Percentiles rank a stretch among this genome's conserved stretches.
Evolutionary conservation across 257 asterid species (phyloP).

Genomic region (Capsicum rhomboideum): DNA sequence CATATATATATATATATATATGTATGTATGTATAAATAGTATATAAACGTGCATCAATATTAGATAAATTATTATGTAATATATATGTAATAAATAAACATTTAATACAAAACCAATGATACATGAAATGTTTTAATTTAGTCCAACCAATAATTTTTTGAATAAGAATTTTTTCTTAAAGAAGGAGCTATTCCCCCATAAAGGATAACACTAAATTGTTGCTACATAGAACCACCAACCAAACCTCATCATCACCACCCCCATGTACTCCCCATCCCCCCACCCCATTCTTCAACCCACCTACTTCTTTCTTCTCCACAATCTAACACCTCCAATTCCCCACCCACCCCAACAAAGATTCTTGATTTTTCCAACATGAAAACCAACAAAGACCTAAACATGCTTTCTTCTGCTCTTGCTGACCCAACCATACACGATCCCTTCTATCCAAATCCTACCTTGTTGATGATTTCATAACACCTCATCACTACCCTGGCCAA

Average conservation of each 20-base stretch:
- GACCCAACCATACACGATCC: constrained; percentile 25
- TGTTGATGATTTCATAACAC: constrained; percentile 5
- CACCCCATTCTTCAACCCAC: constrained; percentile 1
- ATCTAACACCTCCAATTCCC: neutral
- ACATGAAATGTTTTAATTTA: too few species aligned
- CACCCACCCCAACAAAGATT: neutral
- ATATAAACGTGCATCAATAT: too few species aligned
- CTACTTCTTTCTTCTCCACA: neutral
- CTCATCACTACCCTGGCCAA: constrained; percentile 11
- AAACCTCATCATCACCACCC: constrained; percentile 2
- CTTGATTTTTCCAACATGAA: constrained; percentile 23
- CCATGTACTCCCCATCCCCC: constrained; percentile 2
- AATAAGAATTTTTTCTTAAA: too few species aligned
- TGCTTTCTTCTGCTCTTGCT: constrained; percentile 31
- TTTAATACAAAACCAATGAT: too few species aligned
- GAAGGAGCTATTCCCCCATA: too few species aligned
- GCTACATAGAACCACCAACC: constrained; percentile 10
- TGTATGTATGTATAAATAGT: too few species aligned
- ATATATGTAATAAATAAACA: too few species aligned
- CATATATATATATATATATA: too few species aligned
- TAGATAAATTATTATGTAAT: too few species aligned
- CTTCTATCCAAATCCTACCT: constrained; percentile 3
- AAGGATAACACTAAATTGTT: too few species aligned
- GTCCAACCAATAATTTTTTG: too few species aligned
- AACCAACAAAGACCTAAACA: constrained; percentile 45